Base-by-base conservation (phyloP, 768 basidiomycete genomes). In the Mycena vitilis region DNA sequence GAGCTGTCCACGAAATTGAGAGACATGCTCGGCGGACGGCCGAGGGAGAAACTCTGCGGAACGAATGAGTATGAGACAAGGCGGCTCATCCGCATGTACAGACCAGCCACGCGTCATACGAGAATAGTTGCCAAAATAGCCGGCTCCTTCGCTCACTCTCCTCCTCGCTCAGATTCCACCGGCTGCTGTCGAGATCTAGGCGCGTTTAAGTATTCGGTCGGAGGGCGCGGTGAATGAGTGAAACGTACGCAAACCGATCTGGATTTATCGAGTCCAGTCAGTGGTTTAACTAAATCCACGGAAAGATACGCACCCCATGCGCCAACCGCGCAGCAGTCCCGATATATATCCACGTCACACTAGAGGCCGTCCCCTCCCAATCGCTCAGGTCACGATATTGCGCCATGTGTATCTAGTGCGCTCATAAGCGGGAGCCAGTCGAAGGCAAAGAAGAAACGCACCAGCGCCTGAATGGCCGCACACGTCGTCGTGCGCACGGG, bases 71-170 rank as follows among this genome's bases (percentile, higher is more conserved):
- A 36, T 53, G 48, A 20, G n/a, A n/a, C n/a, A n/a, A 30, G 30
- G 30, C 30, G 30, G 30, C 30, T 30, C 18, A 38, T 16, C 60
- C 40, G 40, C 23, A 59, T 53, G 48, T 25, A 70, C 79, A 54
- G 72, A 93, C 92, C 45, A 86, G 77, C 83, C 86, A 87, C 0
- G 89, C 88, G 72, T 93, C 92, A 36, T 86, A 74, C 30, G 81
- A 71, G 73, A 90, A 92, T n/a, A 92, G 75, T 55, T 89, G 86
- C 90, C 91, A 94, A 74, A 92, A 92, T 13, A 90, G 78, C 23
- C 81, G 81, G 60, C 81, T 84, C 20, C 91, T 86, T 62, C 82
- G 80, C 65, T 88, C 80, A 20, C 80, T 75, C 47, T 81, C 76
- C 23, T 78, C 76, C 34, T 83, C 80, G 20, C 83, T 80, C 7